Percentiles rank a stretch among this genome's conserved stretches.
phyloP scores from a whole-genome alignment of 2,329 filamentous ascomycete species.

The Aspergillus ruber region DNA sequence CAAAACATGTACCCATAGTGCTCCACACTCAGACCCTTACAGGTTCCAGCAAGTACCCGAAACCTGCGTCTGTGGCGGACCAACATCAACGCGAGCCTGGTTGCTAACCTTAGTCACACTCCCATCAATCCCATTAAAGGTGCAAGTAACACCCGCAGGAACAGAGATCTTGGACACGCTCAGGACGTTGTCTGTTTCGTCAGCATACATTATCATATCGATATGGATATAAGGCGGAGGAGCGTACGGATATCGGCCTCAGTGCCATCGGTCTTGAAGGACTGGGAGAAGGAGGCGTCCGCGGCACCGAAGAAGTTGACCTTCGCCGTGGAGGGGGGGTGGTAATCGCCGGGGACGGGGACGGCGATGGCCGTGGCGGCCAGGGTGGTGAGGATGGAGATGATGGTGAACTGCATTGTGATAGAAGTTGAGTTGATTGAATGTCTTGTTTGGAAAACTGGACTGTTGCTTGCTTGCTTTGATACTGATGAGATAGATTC shows the following conservation, averaged over 20 bases:
- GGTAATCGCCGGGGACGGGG: background rate
- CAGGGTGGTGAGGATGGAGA: background rate
- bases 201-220: background rate
- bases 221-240: background rate
- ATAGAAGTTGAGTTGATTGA: background rate
- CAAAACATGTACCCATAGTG: too few relatives aligned
- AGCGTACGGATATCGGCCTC: conserved; percentile 9
- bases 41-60: conserved; percentile 9
- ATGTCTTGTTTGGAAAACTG: background rate
- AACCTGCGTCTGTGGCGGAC: conserved; percentile 18
- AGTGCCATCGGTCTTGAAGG: conserved; percentile 12
- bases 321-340: background rate
- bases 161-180: conserved; percentile 17
- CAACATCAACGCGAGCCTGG: conserved; percentile 13
- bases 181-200: conserved; percentile 10
- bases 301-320: conserved; percentile 17
- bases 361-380: background rate
- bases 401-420: background rate
- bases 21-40: too few relatives aligned
- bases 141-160: conserved; percentile 9
- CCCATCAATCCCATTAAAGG: conserved; percentile 15
- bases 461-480: background rate
- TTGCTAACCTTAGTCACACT: conserved; percentile 12
- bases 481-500: background rate
- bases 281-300: conserved; percentile 12